Base-by-base conservation (phyloP, 495 filamentous ascomycete species). In the Lophiostoma macrostomum region DNA sequence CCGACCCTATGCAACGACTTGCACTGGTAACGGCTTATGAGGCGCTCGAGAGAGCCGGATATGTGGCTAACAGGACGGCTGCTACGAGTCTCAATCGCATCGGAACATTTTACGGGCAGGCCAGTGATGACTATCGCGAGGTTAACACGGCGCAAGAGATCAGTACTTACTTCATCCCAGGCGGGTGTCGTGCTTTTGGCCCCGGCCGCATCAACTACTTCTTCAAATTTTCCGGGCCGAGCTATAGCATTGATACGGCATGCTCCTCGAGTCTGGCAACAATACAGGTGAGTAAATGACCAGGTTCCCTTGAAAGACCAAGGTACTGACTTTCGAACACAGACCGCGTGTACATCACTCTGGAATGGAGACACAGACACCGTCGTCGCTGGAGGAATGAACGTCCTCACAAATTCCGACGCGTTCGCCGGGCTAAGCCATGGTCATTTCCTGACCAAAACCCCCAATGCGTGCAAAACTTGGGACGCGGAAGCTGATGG, bases 171-270 rank as follows among this genome's bases (percentile, higher is more conserved):
- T 73, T 67, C 44, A 72, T 71, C 35, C 60, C 71, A 10, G 71
- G 71, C 18, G 66, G 65, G 1, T 60, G 53, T 27, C 56, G 72
- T 7, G 71, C 71, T 2, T 73, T 74, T 40, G 58, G 50, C 13
- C 71, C 72, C 1, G 72, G 72, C 1, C 63, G 69, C 5, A 67
- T 71, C 4, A 76, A 75, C 46, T 79, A 78, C 58, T 70, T 66
- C 47, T 77, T 74, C 55, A 61, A 63, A 20, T 64, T 64, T 24
- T 43, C 39, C 16, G 61, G 57, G 4, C 66, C 64, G n/a, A 62
- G 51, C 20, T 48, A 19, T 20, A 58, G 29, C 18, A 46, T 64
- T 12, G 61, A 64, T 42, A 64, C 61, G 0, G 61, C 61, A 8
- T 64, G 61, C 28, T 59, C 54, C 10, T 64, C 61, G 0, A 59